Evolutionary conservation across 1,284 basidiomycete genomes (phyloP), one percentile per base, ranked within the genome.

Genomic region (Trichosporon faecale): DNA sequence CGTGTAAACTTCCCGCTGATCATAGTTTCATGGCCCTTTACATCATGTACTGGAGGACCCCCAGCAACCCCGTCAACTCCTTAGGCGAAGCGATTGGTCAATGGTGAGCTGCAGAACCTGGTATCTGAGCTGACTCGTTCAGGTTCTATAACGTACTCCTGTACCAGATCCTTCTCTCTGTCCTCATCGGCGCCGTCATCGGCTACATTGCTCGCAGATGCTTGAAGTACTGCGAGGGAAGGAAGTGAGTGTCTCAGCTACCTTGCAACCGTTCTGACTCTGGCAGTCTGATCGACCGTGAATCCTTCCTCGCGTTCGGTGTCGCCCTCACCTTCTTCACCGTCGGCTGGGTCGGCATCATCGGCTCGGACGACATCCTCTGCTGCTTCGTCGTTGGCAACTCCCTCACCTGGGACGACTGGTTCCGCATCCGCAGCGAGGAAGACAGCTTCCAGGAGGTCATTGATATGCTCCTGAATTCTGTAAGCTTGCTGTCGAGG

Each of bases 311-410:
- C 3, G 77, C 80, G 0, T 84, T 80, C 67, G 80, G 82, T 11
- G 76, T 84, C 18, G 82, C 81, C 4, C 74, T 85, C 14, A 81
- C 85, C 5, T 81, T 86, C 65, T 78, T 96, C 74, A 93, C 91
- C 21, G 91, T 94, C 70, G 95, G 94, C 14, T 86, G 91, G 31
- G 91, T 91, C 67, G 91, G 91, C 0, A 87, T 96, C 31, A 86
- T 96, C 27, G 95, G 95, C 16, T 91, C 93, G 1, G 95, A 98
- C 84, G 95, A 98, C 82, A 89, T 98, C 9, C 87, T 98, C 11
- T 78, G 77, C 66, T 80, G 81, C 68, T 83, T 83, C 70, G 74
- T 79, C 23, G 79, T 79, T 2, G 82, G 82, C 40, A 83, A 82
- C 67, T 67, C 73, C 4, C 79, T 83, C 67, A 82, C 77, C 7